Evolutionary conservation across 163 green algal genomes (phyloP).

Genomic region (Prototheca wickerhamii): DNA sequence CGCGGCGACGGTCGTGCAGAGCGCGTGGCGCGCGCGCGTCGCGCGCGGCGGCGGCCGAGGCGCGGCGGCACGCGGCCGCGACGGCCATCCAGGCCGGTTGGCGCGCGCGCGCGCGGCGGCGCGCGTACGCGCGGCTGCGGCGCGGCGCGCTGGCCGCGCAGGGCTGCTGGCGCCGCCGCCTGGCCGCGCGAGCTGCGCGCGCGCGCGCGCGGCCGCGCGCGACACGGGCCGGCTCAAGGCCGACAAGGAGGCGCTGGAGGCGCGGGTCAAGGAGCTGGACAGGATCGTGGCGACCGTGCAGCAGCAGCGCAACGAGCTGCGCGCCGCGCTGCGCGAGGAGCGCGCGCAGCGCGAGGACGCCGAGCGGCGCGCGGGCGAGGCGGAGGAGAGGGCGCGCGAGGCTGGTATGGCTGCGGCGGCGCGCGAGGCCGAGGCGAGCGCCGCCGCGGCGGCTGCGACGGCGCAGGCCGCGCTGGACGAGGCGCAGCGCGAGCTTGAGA

Average conservation of each 20-base stretch:
- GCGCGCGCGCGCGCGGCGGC: slow-evolving; percentile 37
- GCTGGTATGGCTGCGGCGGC: slow-evolving; percentile 1
- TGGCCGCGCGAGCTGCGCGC: slow-evolving; percentile 67
- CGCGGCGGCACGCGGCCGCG: slow-evolving; percentile 43
- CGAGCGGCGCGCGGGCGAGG: background rate
- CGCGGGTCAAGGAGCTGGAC: slow-evolving; percentile 57
- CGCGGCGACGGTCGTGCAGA: slow-evolving; percentile 53
- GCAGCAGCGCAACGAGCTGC: slow-evolving; percentile 80
- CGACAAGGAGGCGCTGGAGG: slow-evolving; percentile 88
- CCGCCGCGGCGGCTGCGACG: background rate
- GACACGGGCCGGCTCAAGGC: slow-evolving; percentile 75
- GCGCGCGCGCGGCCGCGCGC: slow-evolving; percentile 57
- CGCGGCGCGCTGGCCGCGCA: slow-evolving; percentile 59
- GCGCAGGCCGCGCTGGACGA: background rate
- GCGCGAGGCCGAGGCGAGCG: slow-evolving; percentile 11
- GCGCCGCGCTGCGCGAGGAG: slow-evolving; percentile 9
- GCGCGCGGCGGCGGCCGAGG: slow-evolving; percentile 42
- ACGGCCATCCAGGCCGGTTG: slow-evolving; percentile 66
- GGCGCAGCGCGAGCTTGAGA: background rate
- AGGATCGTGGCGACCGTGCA: slow-evolving; percentile 69
- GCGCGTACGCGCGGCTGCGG: slow-evolving; percentile 32
- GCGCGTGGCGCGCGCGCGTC: slow-evolving; percentile 43
- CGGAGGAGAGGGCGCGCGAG: slow-evolving; percentile 5
- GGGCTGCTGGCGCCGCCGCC: slow-evolving; percentile 54
- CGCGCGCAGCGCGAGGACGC: slow-evolving; percentile 4